Percentiles rank a stretch among this genome's conserved stretches.
phyloP scores from a whole-genome alignment of 345 rosid species.

The Dovyalis caffra region DNA sequence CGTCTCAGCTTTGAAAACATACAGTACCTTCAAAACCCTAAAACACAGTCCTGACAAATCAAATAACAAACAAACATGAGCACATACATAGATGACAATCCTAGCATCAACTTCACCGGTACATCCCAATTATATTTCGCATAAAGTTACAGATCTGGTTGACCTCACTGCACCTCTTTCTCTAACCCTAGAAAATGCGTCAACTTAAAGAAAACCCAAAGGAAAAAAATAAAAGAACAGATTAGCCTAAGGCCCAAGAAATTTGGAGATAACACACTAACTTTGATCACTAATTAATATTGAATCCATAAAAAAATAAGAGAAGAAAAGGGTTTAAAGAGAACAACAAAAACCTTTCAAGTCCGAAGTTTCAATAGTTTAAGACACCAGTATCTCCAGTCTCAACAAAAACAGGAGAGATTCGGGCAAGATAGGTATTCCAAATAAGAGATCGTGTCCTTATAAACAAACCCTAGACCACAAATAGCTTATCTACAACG shows the following conservation, averaged over 20 bases:
- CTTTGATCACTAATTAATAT: neutral
- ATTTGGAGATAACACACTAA: too few relatives aligned
- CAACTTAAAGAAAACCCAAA: neutral
- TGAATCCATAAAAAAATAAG: neutral
- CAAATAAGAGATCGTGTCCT: neutral
- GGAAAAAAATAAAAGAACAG: fast-evolving
- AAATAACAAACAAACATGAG: too few relatives aligned
- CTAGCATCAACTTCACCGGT: neutral
- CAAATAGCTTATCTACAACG: neutral
- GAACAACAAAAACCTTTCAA: neutral
- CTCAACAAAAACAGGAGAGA: too few relatives aligned
- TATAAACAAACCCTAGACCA: neutral
- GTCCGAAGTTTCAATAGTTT: too few relatives aligned
- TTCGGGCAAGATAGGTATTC: too few relatives aligned
- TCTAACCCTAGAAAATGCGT: neutral
- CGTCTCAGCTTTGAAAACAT: too few relatives aligned
- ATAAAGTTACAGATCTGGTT: neutral
- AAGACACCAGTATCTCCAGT: neutral
- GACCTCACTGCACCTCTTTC: neutral
- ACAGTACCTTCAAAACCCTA: neutral
- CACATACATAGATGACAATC: neutral
- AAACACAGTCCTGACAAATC: neutral
- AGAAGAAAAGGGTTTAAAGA: neutral
- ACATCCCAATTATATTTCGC: neutral
- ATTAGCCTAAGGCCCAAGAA: neutral